phyloP scores from a whole-genome alignment of 2,329 filamentous ascomycete genomes.

The Xylaria sp. region DNA sequence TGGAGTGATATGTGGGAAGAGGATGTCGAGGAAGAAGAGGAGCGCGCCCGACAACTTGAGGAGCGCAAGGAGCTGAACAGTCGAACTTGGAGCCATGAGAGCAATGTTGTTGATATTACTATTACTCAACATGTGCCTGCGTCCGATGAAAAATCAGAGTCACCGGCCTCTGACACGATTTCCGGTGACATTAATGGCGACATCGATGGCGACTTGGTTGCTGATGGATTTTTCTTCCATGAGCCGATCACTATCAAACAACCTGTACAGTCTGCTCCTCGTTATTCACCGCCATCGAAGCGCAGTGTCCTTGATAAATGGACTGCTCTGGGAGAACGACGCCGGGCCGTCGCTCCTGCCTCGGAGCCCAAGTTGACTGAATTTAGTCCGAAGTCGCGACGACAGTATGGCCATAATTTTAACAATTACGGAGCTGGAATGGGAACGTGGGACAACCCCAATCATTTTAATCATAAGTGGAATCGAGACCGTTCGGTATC shows the following conservation, averaged over 20 bases:
- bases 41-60: constrained; percentile 68
- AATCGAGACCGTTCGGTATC: constrained; percentile 59
- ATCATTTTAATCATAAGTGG: constrained; percentile 52
- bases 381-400: constrained; percentile 57
- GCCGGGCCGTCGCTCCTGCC: constrained; percentile 71
- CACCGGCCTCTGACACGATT: constrained; percentile 51
- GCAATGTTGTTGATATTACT: constrained; percentile 59
- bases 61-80: constrained; percentile 74
- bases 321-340: constrained; percentile 85
- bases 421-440: constrained; percentile 53
- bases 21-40: constrained; percentile 80
- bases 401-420: constrained; percentile 51
- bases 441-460: constrained; percentile 59
- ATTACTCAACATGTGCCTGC: constrained; percentile 52
- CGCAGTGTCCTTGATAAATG: constrained; percentile 79
- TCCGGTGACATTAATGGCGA: constrained; percentile 69
- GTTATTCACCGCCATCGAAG: constrained; percentile 75
- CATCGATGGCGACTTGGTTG: constrained; percentile 72
- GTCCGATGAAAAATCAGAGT: constrained; percentile 55
- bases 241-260: constrained; percentile 62
- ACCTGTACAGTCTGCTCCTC: constrained; percentile 53
- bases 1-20: constrained; percentile 99
- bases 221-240: constrained; percentile 79
- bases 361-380: constrained; percentile 63
- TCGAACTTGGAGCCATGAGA: constrained; percentile 83